A percentile compares a stretch with the other conserved stretches of the same genome.
Conservation (phyloP, 2,329 filamentous ascomycete species). For the Bisporella sp. region DNA sequence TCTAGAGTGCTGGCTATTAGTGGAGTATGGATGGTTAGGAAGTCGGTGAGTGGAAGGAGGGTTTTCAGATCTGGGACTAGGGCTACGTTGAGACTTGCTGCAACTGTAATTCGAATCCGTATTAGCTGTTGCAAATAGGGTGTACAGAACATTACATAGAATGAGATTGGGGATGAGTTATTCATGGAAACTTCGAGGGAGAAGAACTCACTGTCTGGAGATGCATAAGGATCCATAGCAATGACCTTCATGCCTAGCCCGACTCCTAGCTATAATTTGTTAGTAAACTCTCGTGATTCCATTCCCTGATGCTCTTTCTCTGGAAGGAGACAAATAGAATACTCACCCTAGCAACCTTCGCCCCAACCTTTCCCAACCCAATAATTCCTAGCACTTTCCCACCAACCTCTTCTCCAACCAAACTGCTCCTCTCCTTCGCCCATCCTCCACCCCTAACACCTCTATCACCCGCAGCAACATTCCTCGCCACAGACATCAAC, state of each 20-base stretch:
- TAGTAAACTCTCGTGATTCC: too few relatives aligned
- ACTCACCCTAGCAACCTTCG: slow-evolving; percentile 74
- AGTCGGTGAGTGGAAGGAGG: slow-evolving; percentile 62
- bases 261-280: slow-evolving; percentile 28
- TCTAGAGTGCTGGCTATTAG: slow-evolving; percentile 70
- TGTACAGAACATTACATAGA: too few relatives aligned
- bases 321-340: too few relatives aligned
- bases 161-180: too few relatives aligned
- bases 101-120: slow-evolving; percentile 42
- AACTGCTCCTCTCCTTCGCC: slow-evolving; percentile 55
- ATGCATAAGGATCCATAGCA: slow-evolving; percentile 73
- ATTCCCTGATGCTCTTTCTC: too few relatives aligned
- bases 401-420: slow-evolving; percentile 73
- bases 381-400: slow-evolving; percentile 71
- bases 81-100: slow-evolving; percentile 58
- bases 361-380: slow-evolving; percentile 75
- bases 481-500: slow-evolving; percentile 66
- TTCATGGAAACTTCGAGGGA: too few relatives aligned
- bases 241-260: slow-evolving; percentile 71
- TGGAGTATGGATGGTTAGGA: slow-evolving; percentile 76
- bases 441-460: slow-evolving; percentile 65
- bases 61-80: slow-evolving; percentile 50
- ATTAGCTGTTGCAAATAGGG: too few relatives aligned
- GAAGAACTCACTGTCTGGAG: slow-evolving; percentile 29
- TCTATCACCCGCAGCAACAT: slow-evolving; percentile 64